phyloP scores from a whole-genome alignment of 2,329 filamentous ascomycete genomes.

The Fusarium sp. region DNA sequence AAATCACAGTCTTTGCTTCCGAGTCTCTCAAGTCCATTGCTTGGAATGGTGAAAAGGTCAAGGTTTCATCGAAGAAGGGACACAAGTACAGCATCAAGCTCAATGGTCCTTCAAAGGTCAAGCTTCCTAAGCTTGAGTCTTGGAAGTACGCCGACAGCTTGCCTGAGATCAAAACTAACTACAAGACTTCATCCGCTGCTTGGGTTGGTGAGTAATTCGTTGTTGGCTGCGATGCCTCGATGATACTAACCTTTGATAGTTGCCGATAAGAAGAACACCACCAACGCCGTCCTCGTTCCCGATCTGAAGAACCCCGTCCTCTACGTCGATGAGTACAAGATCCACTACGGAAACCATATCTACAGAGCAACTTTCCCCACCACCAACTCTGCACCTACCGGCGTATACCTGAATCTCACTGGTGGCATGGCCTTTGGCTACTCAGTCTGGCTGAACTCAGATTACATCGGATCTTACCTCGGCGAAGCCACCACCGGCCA shows the following conservation, averaged over 20 bases:
- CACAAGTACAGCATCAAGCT: constrained; percentile 48
- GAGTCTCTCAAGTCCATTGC: constrained; percentile 58
- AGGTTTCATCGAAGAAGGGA: constrained; percentile 45
- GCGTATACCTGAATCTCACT: constrained; percentile 63
- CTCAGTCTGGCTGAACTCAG: constrained; percentile 68
- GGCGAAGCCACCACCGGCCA: constrained; percentile 59
- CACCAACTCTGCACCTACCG: constrained; percentile 53
- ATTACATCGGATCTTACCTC: constrained; percentile 67
- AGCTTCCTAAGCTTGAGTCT: constrained; percentile 55
- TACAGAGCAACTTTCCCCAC: constrained; percentile 65
- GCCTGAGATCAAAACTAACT: constrained; percentile 59
- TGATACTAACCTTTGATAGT: constrained; percentile 32
- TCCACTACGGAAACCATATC: constrained; percentile 66
- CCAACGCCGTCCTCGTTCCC: constrained; percentile 59
- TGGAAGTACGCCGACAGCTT: constrained; percentile 64
- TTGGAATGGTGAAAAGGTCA: constrained; percentile 61
- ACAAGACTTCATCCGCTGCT: constrained; percentile 56
- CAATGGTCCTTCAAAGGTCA: constrained; percentile 46
- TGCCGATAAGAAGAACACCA: constrained; percentile 63
- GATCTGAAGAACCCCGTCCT: constrained; percentile 65
- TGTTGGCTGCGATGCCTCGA: accelerated
- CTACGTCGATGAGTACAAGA: constrained; percentile 68
- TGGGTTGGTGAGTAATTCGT: constrained; percentile 55
- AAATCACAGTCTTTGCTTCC: constrained; percentile 62
- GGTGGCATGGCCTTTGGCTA: constrained; percentile 69